These are phyloP conservation scores for Zalaria sp. DNA, from an alignment of 2,329 filamentous ascomycete genomes.

Conservation along the genomic window DNA sequence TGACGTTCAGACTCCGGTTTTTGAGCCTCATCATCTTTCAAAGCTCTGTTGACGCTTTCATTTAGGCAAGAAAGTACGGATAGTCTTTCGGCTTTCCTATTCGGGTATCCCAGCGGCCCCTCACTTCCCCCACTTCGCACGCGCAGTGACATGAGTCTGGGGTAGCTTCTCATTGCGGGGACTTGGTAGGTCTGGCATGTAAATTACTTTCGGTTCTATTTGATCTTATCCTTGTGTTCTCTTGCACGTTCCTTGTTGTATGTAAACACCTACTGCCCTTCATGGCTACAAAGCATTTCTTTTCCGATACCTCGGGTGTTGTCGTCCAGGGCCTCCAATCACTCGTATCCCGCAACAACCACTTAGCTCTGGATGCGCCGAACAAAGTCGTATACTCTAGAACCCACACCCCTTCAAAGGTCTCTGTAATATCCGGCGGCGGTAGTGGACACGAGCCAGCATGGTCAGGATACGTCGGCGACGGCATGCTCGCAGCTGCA, in stretches of 20 bases:
- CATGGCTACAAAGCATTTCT: conserved; percentile 43
- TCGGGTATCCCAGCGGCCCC: too few relatives aligned
- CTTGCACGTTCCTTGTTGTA: background rate
- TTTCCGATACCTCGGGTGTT: conserved; percentile 34
- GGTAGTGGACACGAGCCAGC: conserved; percentile 35
- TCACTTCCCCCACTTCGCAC: too few relatives aligned
- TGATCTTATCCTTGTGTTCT: too few relatives aligned
- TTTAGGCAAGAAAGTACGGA: too few relatives aligned
- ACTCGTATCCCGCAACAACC: conserved; percentile 30
- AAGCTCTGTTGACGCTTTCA: too few relatives aligned
- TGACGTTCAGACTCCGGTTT: too few relatives aligned
- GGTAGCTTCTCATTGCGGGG: too few relatives aligned
- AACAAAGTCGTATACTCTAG: conserved; percentile 35
- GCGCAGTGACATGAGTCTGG: too few relatives aligned
- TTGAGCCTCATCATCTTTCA: too few relatives aligned
- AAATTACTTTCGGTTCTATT: too few relatives aligned
- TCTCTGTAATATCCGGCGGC: conserved; percentile 32
- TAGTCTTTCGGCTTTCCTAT: too few relatives aligned
- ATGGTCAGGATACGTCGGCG: conserved; percentile 34
- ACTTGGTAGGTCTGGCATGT: too few relatives aligned
- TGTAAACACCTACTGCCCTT: conserved; percentile 4
- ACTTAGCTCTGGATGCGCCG: conserved; percentile 28
- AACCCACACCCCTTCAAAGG: conserved; percentile 27
- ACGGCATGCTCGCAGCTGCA: conserved; percentile 33
- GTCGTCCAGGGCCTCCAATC: conserved; percentile 35